Percentiles rank a stretch among this genome's conserved stretches.
Evolutionary conservation across 2,329 filamentous ascomycete genomes (phyloP).

Genomic region (Epichloe glyceriae): DNA sequence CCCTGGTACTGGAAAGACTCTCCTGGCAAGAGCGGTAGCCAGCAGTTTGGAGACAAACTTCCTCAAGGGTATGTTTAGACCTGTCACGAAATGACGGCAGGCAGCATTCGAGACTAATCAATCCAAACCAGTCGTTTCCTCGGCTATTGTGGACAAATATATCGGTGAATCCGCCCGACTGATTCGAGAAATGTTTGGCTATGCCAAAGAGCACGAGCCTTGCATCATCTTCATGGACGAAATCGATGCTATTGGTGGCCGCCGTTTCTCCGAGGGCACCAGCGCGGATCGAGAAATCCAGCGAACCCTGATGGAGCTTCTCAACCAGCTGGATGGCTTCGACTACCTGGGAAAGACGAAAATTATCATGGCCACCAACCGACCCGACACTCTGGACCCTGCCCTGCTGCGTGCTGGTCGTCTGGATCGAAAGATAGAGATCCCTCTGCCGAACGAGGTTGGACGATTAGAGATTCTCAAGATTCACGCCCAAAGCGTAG

Average conservation of each 20-base stretch:
- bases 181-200: conserved; percentile 99
- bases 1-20: conserved; percentile 95
- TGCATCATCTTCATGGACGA: conserved; percentile 99
- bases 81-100: neutral
- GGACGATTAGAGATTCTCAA: conserved; percentile 94
- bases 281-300: conserved; percentile 97
- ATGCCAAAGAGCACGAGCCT: conserved; percentile 97
- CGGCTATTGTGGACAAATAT: conserved; percentile 98
- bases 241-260: conserved; percentile 95
- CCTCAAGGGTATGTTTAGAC: conserved; percentile 59
- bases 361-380: conserved; percentile 99
- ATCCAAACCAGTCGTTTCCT: conserved; percentile 66
- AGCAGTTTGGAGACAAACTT: conserved; percentile 98
- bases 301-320: conserved; percentile 93
- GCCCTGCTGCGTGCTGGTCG: conserved; percentile 84
- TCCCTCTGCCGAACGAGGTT: conserved; percentile 92
- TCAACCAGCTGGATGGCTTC: conserved; percentile 97
- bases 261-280: conserved; percentile 93
- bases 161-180: conserved; percentile 95
- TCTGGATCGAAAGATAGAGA: conserved; percentile 95
- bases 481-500: conserved; percentile 81
- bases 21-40: conserved; percentile 86
- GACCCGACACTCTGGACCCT: conserved; percentile 90
- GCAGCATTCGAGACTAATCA: conserved; percentile 10
- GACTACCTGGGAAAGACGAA: conserved; percentile 99